Evolutionary conservation across 345 rosid genomes (phyloP).

Genomic region (Abelmoschus esculentus): DNA sequence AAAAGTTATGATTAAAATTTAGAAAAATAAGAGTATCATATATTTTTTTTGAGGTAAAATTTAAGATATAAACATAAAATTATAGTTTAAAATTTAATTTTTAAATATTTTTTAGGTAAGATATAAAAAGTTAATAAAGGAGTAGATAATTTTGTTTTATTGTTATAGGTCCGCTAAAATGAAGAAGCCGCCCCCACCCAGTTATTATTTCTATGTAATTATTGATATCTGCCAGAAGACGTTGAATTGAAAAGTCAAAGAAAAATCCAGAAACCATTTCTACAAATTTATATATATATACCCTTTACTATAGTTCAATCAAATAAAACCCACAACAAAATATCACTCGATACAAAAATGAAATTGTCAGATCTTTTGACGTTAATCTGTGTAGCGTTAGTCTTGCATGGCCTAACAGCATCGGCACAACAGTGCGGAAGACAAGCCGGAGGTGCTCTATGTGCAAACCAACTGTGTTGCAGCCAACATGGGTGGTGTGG

Average conservation of each 20-base stretch:
- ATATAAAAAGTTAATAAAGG: too few relatives aligned
- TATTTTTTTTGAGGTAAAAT: too few relatives aligned
- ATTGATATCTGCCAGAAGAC: too few relatives aligned
- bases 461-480: slow-evolving; percentile 23
- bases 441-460: slow-evolving; percentile 21
- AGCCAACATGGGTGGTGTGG: slow-evolving; percentile 30
- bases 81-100: too few relatives aligned
- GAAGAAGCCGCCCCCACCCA: too few relatives aligned
- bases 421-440: slow-evolving; percentile 25
- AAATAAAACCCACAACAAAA: not conserved
- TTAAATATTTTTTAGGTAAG: too few relatives aligned
- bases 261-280: not conserved
- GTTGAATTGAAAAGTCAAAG: slow-evolving; percentile 4
- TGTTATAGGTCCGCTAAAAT: too few relatives aligned
- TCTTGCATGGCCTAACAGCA: not conserved
- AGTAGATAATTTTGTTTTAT: too few relatives aligned
- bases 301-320: not conserved
- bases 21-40: too few relatives aligned
- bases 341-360: not conserved
- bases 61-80: too few relatives aligned
- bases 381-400: not conserved
- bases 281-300: not conserved
- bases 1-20: too few relatives aligned
- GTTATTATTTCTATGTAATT: too few relatives aligned
- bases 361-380: not conserved